Base-by-base conservation (phyloP, 2,329 filamentous ascomycete species). In the Lachnellula arida region DNA sequence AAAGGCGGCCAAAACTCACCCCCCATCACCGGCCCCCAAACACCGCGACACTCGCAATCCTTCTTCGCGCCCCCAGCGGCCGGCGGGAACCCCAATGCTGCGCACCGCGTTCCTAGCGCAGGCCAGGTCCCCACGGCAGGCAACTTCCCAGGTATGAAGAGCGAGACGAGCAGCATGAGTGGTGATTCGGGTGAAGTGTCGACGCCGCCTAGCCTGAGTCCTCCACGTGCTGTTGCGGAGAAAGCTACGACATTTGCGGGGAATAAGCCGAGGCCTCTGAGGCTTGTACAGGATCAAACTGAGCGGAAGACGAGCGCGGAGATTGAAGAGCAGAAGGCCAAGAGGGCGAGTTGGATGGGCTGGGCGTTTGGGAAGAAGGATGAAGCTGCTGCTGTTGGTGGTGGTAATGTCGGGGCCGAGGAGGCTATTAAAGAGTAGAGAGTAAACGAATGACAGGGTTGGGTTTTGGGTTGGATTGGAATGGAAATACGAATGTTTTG, bases 201-300 rank as follows among this genome's bases (percentile, higher is more conserved):
- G 68, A 81, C 79, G 22, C 80, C 81, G 15, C 67, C 71, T 3
- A 75, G 68, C 61, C 71, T 73, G 51, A 85, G 73, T 62, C 82
- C 81, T 28, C 83, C 83, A 15, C 76, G 82, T 11, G 70, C 71
- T 47, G 52, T 58, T 35, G 19, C 17, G 3, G 67, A 85, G 66
- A 81, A 82, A 70, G 75, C 76, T 57, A 82, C 78, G 39, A 83
- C 80, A 1, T 82, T 82, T 54, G 81, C 81, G 4, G 84, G 84
- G 46, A 87, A 86, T 67, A 94, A 94, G 73, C 85, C 95, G 56
- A 82, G 92, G 37, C 93, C 93, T 6, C 76, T 99, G 62, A 81
- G 93, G 15, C 79, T 99, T 32, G 91, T 97, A 47, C 89, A 94
- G 73, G 90, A 96, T 74, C 87, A 87, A 2, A 62, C 55, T 34